Percentiles rank a stretch among this genome's conserved stretches.
Conservation (phyloP, 192 early-diverging fungal genomes). For the Hyaloraphidium curvatum region DNA sequence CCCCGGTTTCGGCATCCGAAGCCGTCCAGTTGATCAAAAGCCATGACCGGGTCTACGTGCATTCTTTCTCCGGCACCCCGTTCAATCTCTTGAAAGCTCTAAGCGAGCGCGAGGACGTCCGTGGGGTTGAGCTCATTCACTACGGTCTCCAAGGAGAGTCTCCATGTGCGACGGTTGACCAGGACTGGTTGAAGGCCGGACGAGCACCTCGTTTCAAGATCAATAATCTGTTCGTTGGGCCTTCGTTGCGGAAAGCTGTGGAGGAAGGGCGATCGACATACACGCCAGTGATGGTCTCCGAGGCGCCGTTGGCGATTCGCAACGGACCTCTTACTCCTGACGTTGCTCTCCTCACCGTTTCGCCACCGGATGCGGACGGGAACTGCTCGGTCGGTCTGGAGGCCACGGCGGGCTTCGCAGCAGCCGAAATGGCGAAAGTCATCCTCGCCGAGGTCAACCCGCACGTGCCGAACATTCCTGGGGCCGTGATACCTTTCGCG, state of each 20-base stretch:
- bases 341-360: slow-evolving; percentile 25
- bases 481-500: too few species aligned
- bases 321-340: slow-evolving; percentile 13
- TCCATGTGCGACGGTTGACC: too few species aligned
- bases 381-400: slow-evolving; percentile 20
- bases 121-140: too few species aligned
- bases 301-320: slow-evolving; percentile 17
- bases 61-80: too few species aligned
- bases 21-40: too few species aligned
- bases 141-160: too few species aligned
- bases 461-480: slow-evolving; percentile 16
- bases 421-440: slow-evolving; percentile 16
- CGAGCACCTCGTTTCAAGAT: too few species aligned
- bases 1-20: too few species aligned
- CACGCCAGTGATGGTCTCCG: slow-evolving; percentile 17
- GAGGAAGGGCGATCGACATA: slow-evolving; percentile 11
- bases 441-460: slow-evolving; percentile 29
- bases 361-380: slow-evolving; percentile 24
- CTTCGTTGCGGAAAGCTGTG: slow-evolving; percentile 14
- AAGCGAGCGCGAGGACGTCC: too few species aligned
- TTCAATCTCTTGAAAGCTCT: too few species aligned
- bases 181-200: too few species aligned
- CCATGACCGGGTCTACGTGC: too few species aligned
- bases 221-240: slow-evolving; percentile 25
- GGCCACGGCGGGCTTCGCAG: slow-evolving; percentile 13